phyloP scores from a whole-genome alignment of 192 early-diverging fungal genomes.

The Rhizophlyctis rosea region DNA sequence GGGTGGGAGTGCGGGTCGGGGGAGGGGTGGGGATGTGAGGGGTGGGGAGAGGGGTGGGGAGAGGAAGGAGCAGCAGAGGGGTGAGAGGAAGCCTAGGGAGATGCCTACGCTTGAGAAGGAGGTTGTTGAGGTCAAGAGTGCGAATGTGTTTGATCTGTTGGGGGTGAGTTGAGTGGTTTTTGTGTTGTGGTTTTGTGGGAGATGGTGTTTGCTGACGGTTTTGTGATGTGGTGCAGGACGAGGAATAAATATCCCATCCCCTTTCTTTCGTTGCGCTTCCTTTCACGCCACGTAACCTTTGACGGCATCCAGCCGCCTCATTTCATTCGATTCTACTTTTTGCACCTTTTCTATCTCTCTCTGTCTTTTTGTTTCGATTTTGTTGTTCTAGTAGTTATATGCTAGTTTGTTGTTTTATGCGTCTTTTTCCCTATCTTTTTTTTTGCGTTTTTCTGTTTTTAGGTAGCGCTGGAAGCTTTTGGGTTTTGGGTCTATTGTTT shows the following conservation, averaged over 20 bases:
- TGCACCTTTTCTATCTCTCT: no score
- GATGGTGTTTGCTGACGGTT: background rate
- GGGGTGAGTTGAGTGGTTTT: slow-evolving; percentile 12
- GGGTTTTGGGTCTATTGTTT: no score
- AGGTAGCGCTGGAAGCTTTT: no score
- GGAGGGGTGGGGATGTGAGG: background rate
- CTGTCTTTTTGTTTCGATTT: no score
- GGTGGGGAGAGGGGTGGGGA: background rate
- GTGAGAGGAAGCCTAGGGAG: background rate
- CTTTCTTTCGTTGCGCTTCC: no score
- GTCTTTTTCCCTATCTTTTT: no score
- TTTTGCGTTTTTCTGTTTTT: no score
- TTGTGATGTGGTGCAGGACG: background rate
- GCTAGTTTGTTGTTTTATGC: no score
- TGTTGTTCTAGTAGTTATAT: no score
- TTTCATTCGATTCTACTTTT: no score
- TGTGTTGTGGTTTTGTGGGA: background rate
- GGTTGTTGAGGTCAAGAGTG: slow-evolving; percentile 14
- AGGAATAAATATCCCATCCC: background rate
- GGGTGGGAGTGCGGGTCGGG: background rate
- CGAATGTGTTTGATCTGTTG: slow-evolving; percentile 31
- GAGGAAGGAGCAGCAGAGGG: background rate
- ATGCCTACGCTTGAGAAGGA: slow-evolving; percentile 17
- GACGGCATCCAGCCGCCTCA: no score
- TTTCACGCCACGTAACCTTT: no score